Base-by-base conservation (phyloP, 2,329 filamentous ascomycete species). In the Cercospora zeae-maydis region DNA sequence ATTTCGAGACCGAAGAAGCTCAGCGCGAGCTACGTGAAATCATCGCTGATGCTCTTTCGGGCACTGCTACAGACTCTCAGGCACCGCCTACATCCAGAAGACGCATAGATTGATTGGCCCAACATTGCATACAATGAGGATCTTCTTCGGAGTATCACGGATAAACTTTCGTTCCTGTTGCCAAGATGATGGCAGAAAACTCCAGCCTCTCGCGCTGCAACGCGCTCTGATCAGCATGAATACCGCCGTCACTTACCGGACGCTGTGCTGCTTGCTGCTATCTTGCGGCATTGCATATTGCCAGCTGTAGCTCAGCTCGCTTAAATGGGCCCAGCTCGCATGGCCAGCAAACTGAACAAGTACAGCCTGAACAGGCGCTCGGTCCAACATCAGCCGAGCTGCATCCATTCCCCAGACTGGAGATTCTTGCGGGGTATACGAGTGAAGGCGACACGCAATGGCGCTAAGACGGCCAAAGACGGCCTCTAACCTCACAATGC, bases 1-100 rank as follows among this genome's bases (percentile, higher is more conserved):
- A 98, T 73, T 96, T 97, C 71, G 82, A 93, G 70, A 89, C 87
- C 4, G 87, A 91, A 59, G 86, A 89, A 63, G 91, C 90, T 3
- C 95, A 99, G 77, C 84, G 83, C 21, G 87, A 93, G 73, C 78
- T 99, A 71, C 84, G 92, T 64, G 83, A 86, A 68, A 79, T 99
- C 64, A 87, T 99, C 5, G 85, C 89, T 67, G 92, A 97, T 71
- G 92, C 91, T 2, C 80, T 99, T 16, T 78, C 83, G 24, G 90
- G 87, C 1, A 83, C 91, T 59, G 84, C 82, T 24, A 75, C 87
- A 10, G 64, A 68, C 6, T 84, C 74, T 5, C 73, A 86, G 58
- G 42, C 51, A 39, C 67, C 65, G 19, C 54, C 67, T 8, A 49
- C 63, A 16, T 53, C 62, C 10, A 58, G 67, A 11, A 63, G 67